Conservation (phyloP, 106 monocot species). For the Dioscorea dumetorum region DNA sequence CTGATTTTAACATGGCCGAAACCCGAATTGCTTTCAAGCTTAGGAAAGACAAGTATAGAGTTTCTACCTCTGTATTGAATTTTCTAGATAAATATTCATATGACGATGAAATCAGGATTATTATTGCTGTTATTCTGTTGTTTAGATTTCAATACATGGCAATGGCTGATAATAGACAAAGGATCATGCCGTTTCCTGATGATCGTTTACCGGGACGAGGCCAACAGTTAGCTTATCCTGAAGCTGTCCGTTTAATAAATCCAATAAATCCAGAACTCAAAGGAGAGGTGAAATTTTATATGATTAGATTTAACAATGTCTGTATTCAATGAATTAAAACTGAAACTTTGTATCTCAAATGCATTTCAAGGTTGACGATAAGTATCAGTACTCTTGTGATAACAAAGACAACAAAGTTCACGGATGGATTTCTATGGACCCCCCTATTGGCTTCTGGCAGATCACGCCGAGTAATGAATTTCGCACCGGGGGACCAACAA, state of each 20-base stretch:
- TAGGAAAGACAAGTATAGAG: conserved; percentile 55
- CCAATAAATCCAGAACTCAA: conserved; percentile 45
- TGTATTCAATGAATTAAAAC: too few relatives aligned
- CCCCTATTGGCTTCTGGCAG: conserved; percentile 68
- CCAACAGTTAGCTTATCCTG: conserved; percentile 55
- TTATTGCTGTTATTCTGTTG: too few relatives aligned
- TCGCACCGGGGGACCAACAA: conserved; percentile 68
- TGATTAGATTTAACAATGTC: too few relatives aligned
- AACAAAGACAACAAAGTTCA: conserved; percentile 76
- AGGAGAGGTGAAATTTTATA: conserved; percentile 38
- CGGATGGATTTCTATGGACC: conserved; percentile 68
- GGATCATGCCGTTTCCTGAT: conserved; percentile 73
- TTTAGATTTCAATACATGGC: conserved; percentile 79
- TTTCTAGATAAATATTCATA: neutral
- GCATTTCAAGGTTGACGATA: conserved; percentile 77
- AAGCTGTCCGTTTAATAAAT: conserved; percentile 53
- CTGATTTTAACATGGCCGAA: conserved; percentile 56
- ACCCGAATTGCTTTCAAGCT: conserved; percentile 72
- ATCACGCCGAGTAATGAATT: conserved; percentile 94
- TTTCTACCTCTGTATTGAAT: neutral
- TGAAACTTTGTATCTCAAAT: neutral
- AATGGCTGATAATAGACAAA: conserved; percentile 53
- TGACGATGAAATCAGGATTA: conserved; percentile 1
- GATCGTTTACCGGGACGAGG: conserved; percentile 45
- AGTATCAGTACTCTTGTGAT: conserved; percentile 86